phyloP scores from a whole-genome alignment of 1,284 basidiomycete genomes.

The Trichosporon asahii region DNA sequence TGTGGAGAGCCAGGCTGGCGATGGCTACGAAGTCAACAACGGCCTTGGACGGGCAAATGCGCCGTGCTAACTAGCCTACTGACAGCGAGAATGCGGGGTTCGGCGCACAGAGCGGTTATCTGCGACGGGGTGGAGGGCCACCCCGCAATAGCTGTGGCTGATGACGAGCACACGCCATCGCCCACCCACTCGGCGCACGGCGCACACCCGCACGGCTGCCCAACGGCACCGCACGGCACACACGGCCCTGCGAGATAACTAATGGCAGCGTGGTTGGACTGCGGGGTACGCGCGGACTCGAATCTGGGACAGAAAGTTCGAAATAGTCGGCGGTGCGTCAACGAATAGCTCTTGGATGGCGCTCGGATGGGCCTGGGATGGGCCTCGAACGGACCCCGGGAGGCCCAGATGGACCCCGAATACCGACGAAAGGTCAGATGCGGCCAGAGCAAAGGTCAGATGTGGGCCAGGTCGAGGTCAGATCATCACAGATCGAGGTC shows the following conservation, averaged over 20 bases:
- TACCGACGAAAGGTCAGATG: neutral
- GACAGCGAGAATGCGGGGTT: neutral
- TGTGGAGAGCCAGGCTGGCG: neutral
- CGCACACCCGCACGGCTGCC: neutral
- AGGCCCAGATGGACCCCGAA: neutral
- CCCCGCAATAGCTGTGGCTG: neutral
- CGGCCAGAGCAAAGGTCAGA: too few species aligned
- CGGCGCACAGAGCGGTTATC: neutral
- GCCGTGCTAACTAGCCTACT: slow-evolving; percentile 2
- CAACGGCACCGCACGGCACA: neutral
- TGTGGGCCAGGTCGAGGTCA: too few species aligned
- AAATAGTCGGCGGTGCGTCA: neutral
- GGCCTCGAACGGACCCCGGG: too few species aligned
- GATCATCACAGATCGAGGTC: neutral
- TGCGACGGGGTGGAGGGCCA: neutral
- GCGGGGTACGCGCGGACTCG: neutral
- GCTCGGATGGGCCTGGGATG: too few species aligned
- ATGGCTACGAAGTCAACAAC: too few species aligned
- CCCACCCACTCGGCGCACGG: too few species aligned
- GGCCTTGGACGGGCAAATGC: slow-evolving; percentile 3
- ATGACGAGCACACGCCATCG: neutral
- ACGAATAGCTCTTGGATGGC: too few species aligned
- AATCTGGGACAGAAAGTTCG: neutral
- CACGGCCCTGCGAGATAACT: neutral
- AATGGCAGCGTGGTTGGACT: neutral